Evolutionary conservation across 2,329 filamentous ascomycete genomes (phyloP).

Genomic region (Pestalotiopsis sp.): DNA sequence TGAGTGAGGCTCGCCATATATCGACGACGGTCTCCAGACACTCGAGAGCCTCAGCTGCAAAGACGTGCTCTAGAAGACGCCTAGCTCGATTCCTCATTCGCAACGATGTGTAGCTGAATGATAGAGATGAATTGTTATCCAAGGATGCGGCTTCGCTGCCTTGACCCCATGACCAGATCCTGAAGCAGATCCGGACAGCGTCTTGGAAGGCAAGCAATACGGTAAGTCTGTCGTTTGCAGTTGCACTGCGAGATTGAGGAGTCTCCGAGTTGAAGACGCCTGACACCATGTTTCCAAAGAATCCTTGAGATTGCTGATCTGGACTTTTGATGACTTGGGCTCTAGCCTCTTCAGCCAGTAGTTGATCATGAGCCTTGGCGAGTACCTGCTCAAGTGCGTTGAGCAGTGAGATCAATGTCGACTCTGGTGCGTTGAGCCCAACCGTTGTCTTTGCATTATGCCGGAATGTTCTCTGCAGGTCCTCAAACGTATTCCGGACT

Average conservation of each 20-base stretch:
- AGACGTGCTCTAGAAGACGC: conserved; percentile 87
- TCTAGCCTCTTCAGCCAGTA: conserved; percentile 75
- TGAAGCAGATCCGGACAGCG: conserved; percentile 87
- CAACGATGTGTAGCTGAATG: conserved; percentile 87
- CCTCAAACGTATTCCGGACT: conserved; percentile 72
- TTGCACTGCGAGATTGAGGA: conserved; percentile 75
- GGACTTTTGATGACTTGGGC: conserved; percentile 73
- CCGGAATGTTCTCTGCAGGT: conserved; percentile 68
- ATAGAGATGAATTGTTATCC: conserved; percentile 72
- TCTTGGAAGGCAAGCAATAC: conserved; percentile 97
- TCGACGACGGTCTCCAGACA: conserved; percentile 90
- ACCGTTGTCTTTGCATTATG: conserved; percentile 31
- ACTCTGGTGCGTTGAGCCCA: conserved; percentile 58
- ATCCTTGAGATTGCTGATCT: conserved; percentile 77
- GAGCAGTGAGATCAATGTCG: conserved; percentile 81
- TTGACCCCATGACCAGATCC: conserved; percentile 93
- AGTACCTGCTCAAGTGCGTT: conserved; percentile 91
- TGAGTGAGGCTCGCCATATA: conserved; percentile 68
- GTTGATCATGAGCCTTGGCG: conserved; percentile 81
- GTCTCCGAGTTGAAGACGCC: conserved; percentile 84
- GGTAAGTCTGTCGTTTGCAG: conserved; percentile 91
- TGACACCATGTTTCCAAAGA: conserved; percentile 94
- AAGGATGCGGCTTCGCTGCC: conserved; percentile 59
- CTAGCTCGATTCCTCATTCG: conserved; percentile 89
- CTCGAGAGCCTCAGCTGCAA: conserved; percentile 88